These are phyloP conservation scores for Agaricus blazei DNA, from an alignment of 768 basidiomycete genomes.

Conservation along the genomic window DNA sequence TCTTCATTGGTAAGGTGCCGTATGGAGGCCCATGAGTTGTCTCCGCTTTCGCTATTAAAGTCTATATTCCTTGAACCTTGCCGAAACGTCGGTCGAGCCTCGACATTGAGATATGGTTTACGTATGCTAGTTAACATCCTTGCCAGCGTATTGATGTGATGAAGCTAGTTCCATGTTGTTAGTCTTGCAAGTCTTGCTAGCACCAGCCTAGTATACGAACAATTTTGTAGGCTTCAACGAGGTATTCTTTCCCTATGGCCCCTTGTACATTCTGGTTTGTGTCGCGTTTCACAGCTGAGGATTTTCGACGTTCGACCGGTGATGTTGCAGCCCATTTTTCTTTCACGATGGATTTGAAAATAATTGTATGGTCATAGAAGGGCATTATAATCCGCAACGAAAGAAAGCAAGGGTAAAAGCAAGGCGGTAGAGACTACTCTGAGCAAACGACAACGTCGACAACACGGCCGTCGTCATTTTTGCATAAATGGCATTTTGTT, in stretches of 20 bases:
- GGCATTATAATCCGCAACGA: constrained; percentile 40
- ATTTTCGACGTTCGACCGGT: constrained; percentile 48
- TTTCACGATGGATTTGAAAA: constrained; percentile 50
- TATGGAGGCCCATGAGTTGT: constrained; percentile 55
- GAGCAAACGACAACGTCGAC: neutral
- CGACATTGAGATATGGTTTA: constrained; percentile 82
- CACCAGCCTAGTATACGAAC: constrained; percentile 24
- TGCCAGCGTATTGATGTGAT: constrained; percentile 64
- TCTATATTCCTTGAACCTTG: constrained; percentile 53
- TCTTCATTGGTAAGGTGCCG: constrained; percentile 83
- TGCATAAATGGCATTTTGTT: neutral
- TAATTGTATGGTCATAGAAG: constrained; percentile 52
- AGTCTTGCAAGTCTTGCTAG: neutral
- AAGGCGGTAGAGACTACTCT: neutral
- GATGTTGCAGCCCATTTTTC: constrained; percentile 39
- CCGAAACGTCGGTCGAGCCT: constrained; percentile 45
- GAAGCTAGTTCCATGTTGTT: constrained; percentile 42
- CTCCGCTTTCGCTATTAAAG: constrained; percentile 30
- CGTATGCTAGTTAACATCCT: constrained; percentile 74
- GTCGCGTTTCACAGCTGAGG: constrained; percentile 21
- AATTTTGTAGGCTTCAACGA: constrained; percentile 72
- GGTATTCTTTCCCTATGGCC: constrained; percentile 57
- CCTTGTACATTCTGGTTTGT: constrained; percentile 32
- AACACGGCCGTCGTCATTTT: neutral
- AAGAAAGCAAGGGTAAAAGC: neutral